phyloP scores from a whole-genome alignment of 345 rosid genomes.

The Nasturtium officinale region DNA sequence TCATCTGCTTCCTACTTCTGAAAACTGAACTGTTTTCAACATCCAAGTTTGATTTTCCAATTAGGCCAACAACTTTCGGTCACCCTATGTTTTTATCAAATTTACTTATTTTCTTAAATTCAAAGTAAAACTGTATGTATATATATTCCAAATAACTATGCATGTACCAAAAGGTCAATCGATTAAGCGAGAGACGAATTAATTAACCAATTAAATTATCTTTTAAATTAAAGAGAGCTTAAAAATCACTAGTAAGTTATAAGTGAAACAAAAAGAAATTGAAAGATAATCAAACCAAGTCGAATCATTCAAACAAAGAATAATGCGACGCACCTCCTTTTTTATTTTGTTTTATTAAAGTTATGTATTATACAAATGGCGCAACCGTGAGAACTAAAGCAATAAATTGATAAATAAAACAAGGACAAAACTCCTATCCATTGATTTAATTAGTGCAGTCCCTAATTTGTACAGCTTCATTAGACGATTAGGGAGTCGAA shows the following conservation, averaged over 20 bases:
- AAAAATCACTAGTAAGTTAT: background rate
- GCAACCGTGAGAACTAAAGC: slow-evolving; percentile 31
- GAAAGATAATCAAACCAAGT: background rate
- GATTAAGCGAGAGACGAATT: background rate
- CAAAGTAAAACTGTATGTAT: background rate
- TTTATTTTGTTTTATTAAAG: background rate
- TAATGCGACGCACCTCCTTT: slow-evolving; percentile 17
- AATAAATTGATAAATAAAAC: slow-evolving; percentile 27
- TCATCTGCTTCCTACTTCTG: background rate
- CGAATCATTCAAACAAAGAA: background rate
- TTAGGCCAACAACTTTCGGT: slow-evolving; percentile 36
- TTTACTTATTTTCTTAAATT: background rate
- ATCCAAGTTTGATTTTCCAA: slow-evolving; percentile 20
- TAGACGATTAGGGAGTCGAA: slow-evolving; percentile 32
- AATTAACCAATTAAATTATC: background rate
- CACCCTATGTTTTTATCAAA: slow-evolving; percentile 18
- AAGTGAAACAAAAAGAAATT: background rate
- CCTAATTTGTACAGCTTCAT: slow-evolving; percentile 16
- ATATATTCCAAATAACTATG: background rate
- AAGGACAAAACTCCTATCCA: slow-evolving; percentile 31
- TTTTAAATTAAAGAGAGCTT: background rate
- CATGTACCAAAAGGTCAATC: background rate
- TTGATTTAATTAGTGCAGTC: slow-evolving; percentile 24
- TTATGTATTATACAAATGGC: slow-evolving; percentile 20
- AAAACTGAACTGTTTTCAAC: slow-evolving; percentile 14